Base-by-base conservation (phyloP, 2,329 filamentous ascomycete species). In the Beauveria sp. region DNA sequence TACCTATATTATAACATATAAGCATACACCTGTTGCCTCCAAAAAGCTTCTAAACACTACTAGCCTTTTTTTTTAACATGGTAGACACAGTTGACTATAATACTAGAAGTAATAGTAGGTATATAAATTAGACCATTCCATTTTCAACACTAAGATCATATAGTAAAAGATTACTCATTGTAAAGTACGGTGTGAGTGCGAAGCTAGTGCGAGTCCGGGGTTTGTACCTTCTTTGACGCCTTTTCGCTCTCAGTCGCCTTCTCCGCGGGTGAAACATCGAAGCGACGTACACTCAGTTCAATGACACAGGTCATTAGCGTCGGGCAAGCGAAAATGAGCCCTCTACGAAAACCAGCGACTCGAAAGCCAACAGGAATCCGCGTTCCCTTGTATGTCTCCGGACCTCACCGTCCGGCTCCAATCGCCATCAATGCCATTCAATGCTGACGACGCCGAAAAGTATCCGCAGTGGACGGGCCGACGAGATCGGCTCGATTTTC, bases 341-440 rank as follows among this genome's bases (percentile, higher is more conserved):
- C 80, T 97, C 43, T 97, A 96, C 76, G 84, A 89, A 89, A 71
- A 93, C 89, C 38, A 96, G 97, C 69, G 91, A 96, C 63, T 76
- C 93, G 24, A 84, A 90, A 2, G 88, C 91, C 61, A 97, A 93
- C 72, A 91, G 96, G 74, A 82, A 88, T 69, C 88, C 89, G 64
- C 82, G 88, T 62, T 81, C 85, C 66, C 80, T 97, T 78, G 90
- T 93, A 75, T 67, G 79, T 74, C 49, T 2, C 28, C 42, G 16
- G n/a, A 8, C 26, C 12, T 16, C 40, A 24, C 20, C 22, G 1
- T 22, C 8, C 16, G 0, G n/a, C 5, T 38, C 5, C n/a, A 5
- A 52, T 9, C 22, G 45, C 2, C 10, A 3, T 12, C 22, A 31
- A 9, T 5, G 16, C 3, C 26, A 51, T 20, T 18, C 8, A 22